Conservation (phyloP, 164 flowering plant species). For the Vitis riparia region DNA sequence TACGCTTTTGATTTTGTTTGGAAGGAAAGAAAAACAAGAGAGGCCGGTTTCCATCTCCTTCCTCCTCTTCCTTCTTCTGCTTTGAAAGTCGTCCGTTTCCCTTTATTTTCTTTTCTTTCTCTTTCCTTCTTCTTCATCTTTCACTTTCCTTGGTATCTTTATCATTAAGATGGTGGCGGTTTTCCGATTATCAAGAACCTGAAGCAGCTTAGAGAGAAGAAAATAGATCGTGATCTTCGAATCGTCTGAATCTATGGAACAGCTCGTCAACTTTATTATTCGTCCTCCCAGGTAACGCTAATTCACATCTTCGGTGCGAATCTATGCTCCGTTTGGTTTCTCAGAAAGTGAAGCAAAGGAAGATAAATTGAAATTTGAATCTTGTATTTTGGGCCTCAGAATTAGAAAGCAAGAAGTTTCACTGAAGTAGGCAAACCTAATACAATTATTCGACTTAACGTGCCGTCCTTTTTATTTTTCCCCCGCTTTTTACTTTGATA, state of each 20-base stretch:
- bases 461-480: no score
- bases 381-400: slow-evolving; percentile 5
- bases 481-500: no score
- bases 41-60: neutral
- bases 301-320: neutral
- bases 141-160: neutral
- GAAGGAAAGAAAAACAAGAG: slow-evolving; percentile 1
- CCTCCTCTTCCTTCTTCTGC: no score
- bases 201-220: neutral
- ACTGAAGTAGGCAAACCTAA: no score
- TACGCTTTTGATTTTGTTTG: neutral
- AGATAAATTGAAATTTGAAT: neutral
- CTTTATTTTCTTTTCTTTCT: neutral
- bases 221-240: slow-evolving; percentile 2
- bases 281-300: slow-evolving; percentile 83
- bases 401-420: no score
- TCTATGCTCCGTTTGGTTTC: slow-evolving; percentile 1
- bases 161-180: neutral
- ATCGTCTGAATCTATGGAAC: slow-evolving; percentile 65
- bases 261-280: slow-evolving; percentile 89
- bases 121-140: slow-evolving; percentile 2
- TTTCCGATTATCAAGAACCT: neutral
- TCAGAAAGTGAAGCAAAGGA: neutral
- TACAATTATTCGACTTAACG: no score
- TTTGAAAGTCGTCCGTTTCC: no score